These are phyloP conservation scores for Chytriomyces sp. DNA, from an alignment of 192 early-diverging fungal species.

Conservation along the genomic window DNA sequence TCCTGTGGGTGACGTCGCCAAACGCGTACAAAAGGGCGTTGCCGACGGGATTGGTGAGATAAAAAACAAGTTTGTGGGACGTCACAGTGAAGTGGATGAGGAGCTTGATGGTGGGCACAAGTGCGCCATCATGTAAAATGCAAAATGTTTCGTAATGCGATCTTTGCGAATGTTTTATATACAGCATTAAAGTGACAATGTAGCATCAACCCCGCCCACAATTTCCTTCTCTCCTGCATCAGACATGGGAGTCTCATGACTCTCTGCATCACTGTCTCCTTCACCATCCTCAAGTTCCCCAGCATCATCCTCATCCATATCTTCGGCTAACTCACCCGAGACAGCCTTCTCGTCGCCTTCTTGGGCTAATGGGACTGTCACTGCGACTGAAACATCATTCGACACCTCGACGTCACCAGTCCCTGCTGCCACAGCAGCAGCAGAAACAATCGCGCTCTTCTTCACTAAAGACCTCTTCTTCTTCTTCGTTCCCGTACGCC, in stretches of 20 bases:
- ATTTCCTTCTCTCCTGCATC: too few species aligned
- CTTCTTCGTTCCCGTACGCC: not conserved
- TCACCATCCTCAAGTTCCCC: too few species aligned
- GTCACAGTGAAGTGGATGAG: conserved; percentile 21
- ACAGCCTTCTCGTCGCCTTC: too few species aligned
- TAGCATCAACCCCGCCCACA: not conserved
- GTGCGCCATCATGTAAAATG: too few species aligned
- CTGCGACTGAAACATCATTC: not conserved
- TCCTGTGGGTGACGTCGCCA: not conserved
- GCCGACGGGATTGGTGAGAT: not conserved
- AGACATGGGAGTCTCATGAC: too few species aligned
- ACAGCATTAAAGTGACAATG: not conserved
- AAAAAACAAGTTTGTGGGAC: not conserved
- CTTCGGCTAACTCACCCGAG: too few species aligned
- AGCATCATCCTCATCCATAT: too few species aligned
- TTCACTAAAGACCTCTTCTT: conserved; percentile 4
- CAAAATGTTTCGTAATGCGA: conserved; percentile 33
- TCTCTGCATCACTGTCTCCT: too few species aligned
- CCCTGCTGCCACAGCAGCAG: not conserved
- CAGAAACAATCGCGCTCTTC: not conserved
- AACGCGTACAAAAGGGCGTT: conserved; percentile 1
- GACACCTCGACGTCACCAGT: not conserved
- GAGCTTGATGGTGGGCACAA: conserved; percentile 33
- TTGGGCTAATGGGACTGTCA: too few species aligned
- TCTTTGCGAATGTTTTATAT: not conserved